Evolutionary conservation across 352 stramenopile species (phyloP), one percentile per base, ranked within the genome.

Genomic region (Globisporangium polare): DNA sequence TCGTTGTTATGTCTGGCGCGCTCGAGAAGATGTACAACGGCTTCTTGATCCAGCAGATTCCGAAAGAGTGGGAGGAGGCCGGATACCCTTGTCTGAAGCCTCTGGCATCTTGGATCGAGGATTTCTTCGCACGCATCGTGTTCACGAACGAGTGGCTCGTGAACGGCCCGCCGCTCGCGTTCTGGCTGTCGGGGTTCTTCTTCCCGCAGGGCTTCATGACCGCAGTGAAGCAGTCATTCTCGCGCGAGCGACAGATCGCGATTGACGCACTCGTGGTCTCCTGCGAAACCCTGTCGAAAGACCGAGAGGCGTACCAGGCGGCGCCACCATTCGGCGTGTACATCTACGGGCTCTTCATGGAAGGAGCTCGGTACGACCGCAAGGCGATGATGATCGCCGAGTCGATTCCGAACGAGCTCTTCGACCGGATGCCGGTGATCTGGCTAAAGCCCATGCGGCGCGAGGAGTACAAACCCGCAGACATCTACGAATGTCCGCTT

Each of bases 161-260:
- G 12, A 68, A 91, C 0, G 92, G 92, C 0, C 88, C 92, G 17
- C 87, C 90, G 3, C 42, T 80, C 8, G 74, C 84, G 10, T 98
- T 89, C 67, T 98, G 94, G 94, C 53, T 98, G n/a, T 89, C 86
- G 12, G 92, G 91, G 0, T 97, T 98, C 70, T 98, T 98, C 75
- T 98, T 98, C 69, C 94, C 94, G 3, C 94, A 98, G 63, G 93
- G 91, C 26, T 98, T 98, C 68, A 96, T 98, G 82, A 98, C 94
- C 0, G 94, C 83, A 12, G 91, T 98, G 5, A 96, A 98, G 74
- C 94, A 98, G 71, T 92, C 88, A 12, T 97, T 91, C 66, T 94
- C 91, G 2, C 80, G 94, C 17, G 81, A 97, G 37, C 91, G 91
- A 51, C 74, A 89, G 53, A 97, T 97, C 37, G 89, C 94, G 9